These are phyloP conservation scores for Mycena filopes DNA, from an alignment of 768 basidiomycete genomes.

Conservation along the genomic window DNA sequence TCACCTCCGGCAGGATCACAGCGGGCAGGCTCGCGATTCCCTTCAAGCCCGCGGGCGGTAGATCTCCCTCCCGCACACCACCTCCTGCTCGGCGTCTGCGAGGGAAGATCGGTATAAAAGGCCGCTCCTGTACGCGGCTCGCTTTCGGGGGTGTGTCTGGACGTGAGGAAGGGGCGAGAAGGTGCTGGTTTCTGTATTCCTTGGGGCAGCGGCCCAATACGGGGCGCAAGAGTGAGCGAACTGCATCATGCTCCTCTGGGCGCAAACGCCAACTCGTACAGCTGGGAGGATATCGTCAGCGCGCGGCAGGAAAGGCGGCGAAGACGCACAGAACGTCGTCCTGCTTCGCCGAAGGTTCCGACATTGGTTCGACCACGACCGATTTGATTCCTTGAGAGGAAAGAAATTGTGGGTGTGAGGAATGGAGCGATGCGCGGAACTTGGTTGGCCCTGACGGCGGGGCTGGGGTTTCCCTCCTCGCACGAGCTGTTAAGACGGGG, in stretches of 20 bases:
- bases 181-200: constrained; percentile 27
- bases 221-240: constrained; percentile 34
- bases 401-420: constrained; percentile 35
- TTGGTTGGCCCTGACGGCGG: constrained; percentile 46
- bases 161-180: constrained; percentile 41
- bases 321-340: constrained; percentile 55
- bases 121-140: constrained; percentile 39
- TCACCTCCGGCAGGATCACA: constrained; percentile 39
- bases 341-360: constrained; percentile 43
- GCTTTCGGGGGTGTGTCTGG: constrained; percentile 31
- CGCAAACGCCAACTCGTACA: constrained; percentile 28
- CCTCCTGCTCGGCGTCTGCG: constrained; percentile 45
- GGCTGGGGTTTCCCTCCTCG: constrained; percentile 59
- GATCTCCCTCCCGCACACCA: constrained; percentile 19
- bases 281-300: constrained; percentile 11
- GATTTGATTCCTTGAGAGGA: constrained; percentile 36
- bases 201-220: constrained; percentile 32
- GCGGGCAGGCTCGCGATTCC: constrained; percentile 40
- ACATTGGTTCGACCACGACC: constrained; percentile 43
- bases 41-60: constrained; percentile 26
- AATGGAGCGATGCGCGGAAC: constrained; percentile 40
- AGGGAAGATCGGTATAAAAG: constrained; percentile 48
- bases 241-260: constrained; percentile 34
- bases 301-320: not conserved
- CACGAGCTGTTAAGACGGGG: constrained; percentile 57